Base-by-base conservation (phyloP, 768 basidiomycete genomes). In the Amanita molliuscula region DNA sequence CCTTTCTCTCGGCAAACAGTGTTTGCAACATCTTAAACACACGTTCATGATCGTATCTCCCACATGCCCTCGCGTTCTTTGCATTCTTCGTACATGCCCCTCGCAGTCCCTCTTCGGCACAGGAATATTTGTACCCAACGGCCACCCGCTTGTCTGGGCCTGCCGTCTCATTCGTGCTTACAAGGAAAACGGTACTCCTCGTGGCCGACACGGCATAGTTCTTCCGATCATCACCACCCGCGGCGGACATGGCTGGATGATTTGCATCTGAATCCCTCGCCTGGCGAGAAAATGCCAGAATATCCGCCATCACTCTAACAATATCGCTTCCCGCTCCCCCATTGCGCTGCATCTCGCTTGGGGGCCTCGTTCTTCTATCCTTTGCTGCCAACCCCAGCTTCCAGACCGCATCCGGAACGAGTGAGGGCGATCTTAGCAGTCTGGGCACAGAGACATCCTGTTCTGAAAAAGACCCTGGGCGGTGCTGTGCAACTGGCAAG, bases 301-400 rank as follows among this genome's bases (percentile, higher is more conserved):
- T 66, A 58, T 85, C 86, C 3, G 84, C 86, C 84, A 88, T 84
- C 53, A 85, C 78, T 11, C 82, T 77, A n/a, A 82, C 60, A 26
- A 85, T 81, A 55, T 79, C 77, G 45, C 72, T 73, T 36, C 76
- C 74, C 47, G 76, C 77, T 9, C 67, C 65, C 28, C 67, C 71
- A 15, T 38, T 37, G 46, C 71, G 70, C 3, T 63, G 60, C 44
- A 74, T 72, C 20, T n/a, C 40, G 40, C 31, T 43, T 3, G 21
- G 20, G 3, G 42, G 20, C 9, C 18, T 50, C 42, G 15, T 8
- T 8, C 41, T 42, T 50, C 49, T 44, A 44, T 88, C 85, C 16
- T 65, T 74, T 2, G 88, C 78, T 2, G 81, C 81, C 10, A 81
- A 62, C 4, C 71, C 71, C 8, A 90, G 72, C 9, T 77, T 77